Percentiles rank a stretch among this genome's conserved stretches.
Evolutionary conservation across 768 basidiomycete genomes (phyloP).

Genomic region (Cystoderma amianthinum): DNA sequence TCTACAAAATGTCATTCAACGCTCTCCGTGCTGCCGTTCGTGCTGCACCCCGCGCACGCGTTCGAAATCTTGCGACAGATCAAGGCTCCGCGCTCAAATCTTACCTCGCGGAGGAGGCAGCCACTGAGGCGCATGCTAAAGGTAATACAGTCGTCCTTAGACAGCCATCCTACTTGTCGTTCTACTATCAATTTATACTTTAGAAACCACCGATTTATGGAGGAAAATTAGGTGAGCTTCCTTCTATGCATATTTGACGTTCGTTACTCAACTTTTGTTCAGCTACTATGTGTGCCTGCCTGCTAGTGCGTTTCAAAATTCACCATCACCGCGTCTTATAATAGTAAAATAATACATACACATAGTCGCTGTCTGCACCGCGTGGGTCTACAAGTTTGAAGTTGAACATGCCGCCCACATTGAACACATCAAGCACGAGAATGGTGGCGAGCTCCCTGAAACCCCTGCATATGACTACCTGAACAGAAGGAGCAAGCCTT

Average conservation of each 20-base stretch:
- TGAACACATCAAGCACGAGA: slow-evolving; percentile 64
- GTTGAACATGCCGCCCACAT: slow-evolving; percentile 64
- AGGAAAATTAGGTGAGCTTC: slow-evolving; percentile 71
- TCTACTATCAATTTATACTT: slow-evolving; percentile 8
- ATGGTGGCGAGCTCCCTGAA: slow-evolving; percentile 67
- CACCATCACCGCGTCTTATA: not conserved
- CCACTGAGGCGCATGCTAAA: slow-evolving; percentile 58
- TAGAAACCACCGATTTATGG: slow-evolving; percentile 79
- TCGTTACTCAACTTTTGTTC: slow-evolving; percentile 13
- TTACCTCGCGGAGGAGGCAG: slow-evolving; percentile 47
- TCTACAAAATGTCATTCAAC: slow-evolving; percentile 42
- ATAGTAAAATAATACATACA: not conserved
- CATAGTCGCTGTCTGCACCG: slow-evolving; percentile 40
- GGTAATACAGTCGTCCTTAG: slow-evolving; percentile 32
- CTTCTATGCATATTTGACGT: slow-evolving; percentile 1
- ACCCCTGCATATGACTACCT: slow-evolving; percentile 70
- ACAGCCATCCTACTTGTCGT: too few relatives aligned
- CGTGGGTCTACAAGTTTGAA: slow-evolving; percentile 52
- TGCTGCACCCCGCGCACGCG: slow-evolving; percentile 21
- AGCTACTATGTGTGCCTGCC: slow-evolving; percentile 76
- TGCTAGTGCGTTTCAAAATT: slow-evolving; percentile 44
- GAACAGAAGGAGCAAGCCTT: slow-evolving; percentile 72
- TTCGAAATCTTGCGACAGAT: slow-evolving; percentile 32
- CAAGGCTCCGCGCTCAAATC: slow-evolving; percentile 23
- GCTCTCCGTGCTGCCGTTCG: slow-evolving; percentile 42